Evolutionary conservation across 495 filamentous ascomycete species (phyloP), one percentile per base, ranked within the genome.

Genomic region (Parathielavia hyrcaniae): DNA sequence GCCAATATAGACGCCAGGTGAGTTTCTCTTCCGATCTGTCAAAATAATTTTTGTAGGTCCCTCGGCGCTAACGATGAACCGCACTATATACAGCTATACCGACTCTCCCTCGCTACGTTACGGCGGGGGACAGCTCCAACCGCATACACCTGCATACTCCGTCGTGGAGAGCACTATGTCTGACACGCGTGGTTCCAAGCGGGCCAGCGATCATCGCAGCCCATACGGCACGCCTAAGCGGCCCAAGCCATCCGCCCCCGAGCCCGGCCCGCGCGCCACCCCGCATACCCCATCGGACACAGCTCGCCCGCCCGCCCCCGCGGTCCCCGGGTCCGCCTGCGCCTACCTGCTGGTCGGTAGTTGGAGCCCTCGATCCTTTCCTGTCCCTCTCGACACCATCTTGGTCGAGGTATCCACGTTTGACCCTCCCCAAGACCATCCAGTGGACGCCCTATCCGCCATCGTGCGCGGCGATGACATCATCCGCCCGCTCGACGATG

Each of bases 211-310:
- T 13, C 14, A 30, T 47, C 44, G 17, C 44, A 47, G 14, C 26
- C 44, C 14, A 47, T 5, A 47, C 14, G 26, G 19, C 44, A 47
- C 44, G 44, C 44, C 44, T n/a, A 47, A 47, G 44, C 44, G 44
- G 44, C 44, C 14, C 5, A 47, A 20, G 44, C 11, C 44, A 20
- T 8, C 19, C 22, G 44, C 19, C 20, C 44, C 20, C 17, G 44
- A 47, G 44, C 44, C 44, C 20, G 44, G 44, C 44, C 44, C 44
- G 44, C 3, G 11, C 17, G 17, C 44, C 22, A 47, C 44, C 44
- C 44, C 44, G 17, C 22, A 47, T 47, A 47, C 44, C 44, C 44
- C 22, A 47, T 47, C 44, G 44, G 44, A 47, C 44, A 47, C 44
- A 22, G 17, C 44, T 47, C 44, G 44, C 44, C 17, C 44, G 44